A percentile compares a stretch with the other conserved stretches of the same genome.
These are phyloP conservation scores for Aspergillus thermomutatus DNA, from an alignment of 2,329 filamentous ascomycete genomes.

Conservation along the genomic window DNA sequence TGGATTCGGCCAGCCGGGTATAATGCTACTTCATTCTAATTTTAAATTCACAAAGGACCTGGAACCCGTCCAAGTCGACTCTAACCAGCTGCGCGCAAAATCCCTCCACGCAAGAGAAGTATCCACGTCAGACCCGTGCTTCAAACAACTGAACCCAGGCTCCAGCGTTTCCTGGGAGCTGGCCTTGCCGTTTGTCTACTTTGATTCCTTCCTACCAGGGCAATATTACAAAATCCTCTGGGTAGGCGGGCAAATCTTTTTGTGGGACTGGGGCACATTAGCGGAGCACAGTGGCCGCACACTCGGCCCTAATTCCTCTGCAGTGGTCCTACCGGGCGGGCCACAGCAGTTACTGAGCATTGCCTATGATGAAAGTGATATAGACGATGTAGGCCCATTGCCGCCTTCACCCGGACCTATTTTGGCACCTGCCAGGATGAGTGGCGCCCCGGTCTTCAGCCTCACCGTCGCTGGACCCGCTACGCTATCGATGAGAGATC, in stretches of 20 bases:
- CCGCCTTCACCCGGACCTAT: not conserved
- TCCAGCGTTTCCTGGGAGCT: not conserved
- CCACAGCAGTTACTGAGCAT: not conserved
- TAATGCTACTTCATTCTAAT: not conserved
- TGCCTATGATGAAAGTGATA: not conserved
- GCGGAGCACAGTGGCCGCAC: not conserved
- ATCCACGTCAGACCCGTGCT: not conserved
- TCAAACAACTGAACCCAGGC: not conserved
- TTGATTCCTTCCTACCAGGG: not conserved
- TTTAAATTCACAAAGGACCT: not conserved
- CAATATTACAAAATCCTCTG: not conserved
- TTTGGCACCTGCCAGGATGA: not conserved
- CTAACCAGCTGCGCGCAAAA: not conserved
- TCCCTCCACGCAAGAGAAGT: not conserved
- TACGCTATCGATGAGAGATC: not conserved
- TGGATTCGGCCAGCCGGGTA: not conserved
- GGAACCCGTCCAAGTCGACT: not conserved
- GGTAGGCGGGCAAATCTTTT: not conserved
- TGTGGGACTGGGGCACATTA: not conserved
- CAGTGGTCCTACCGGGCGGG: not conserved
- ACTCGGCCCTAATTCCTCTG: not conserved
- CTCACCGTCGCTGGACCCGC: not conserved
- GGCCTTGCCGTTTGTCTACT: not conserved
- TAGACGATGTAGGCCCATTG: not conserved
- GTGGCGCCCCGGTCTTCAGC: not conserved